phyloP scores from a whole-genome alignment of 805 yeast genomes.

The Metschnikowia reukaufii region DNA sequence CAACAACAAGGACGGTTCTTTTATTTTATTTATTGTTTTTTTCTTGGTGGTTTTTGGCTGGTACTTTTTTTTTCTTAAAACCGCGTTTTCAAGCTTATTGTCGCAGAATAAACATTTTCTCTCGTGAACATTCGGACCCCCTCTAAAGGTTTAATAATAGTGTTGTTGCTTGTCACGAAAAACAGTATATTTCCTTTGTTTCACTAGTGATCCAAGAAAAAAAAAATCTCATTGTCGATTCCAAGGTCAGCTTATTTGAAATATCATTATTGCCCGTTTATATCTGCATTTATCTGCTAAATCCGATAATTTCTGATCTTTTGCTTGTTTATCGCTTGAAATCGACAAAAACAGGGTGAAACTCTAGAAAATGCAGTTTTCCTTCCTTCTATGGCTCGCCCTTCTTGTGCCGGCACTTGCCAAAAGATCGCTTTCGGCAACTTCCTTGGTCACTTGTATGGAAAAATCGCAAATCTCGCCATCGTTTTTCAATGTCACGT shows the following conservation, averaged over 20 bases:
- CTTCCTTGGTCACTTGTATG: conserved; percentile 86
- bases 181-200: background rate
- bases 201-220: background rate
- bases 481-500: conserved; percentile 67
- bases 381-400: conserved; percentile 14
- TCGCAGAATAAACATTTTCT: background rate
- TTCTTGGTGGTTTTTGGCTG: background rate
- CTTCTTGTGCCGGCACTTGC: conserved; percentile 17
- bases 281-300: too few relatives aligned
- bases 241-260: background rate
- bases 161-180: background rate
- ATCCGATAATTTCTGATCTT: too few relatives aligned
- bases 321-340: background rate
- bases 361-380: conserved; percentile 9
- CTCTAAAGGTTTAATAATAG: background rate
- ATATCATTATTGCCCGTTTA: background rate
- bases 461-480: conserved; percentile 73
- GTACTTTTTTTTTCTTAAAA: background rate
- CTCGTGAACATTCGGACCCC: background rate
- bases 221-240: background rate
- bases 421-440: conserved; percentile 47
- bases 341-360: background rate
- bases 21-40: background rate
- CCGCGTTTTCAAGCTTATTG: background rate
- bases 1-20: background rate